Conservation (phyloP, 202 grass and related monocot species). For the Miscanthus sacchariflorus region DNA sequence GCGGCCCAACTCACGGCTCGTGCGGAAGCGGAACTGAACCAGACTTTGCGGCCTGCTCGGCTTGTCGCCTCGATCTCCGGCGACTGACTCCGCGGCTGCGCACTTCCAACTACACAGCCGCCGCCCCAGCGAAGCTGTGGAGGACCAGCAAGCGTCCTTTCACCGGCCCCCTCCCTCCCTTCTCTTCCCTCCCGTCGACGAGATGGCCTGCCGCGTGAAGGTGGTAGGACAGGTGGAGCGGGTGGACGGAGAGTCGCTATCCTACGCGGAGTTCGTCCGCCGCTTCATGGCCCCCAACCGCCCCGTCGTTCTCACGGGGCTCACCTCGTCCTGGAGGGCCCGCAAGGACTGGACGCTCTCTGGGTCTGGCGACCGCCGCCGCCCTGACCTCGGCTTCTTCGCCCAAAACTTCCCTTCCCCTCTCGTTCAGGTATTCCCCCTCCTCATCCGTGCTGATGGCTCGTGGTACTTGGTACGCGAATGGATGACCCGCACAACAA, state of each 20-base stretch:
- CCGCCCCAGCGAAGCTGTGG: neutral
- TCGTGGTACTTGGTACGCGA: neutral
- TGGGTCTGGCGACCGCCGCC: slow-evolving; percentile 19
- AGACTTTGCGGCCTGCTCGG: neutral
- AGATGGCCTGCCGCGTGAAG: slow-evolving; percentile 49
- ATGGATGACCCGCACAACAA: slow-evolving; percentile 10
- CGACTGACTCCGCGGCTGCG: neutral
- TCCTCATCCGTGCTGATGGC: neutral
- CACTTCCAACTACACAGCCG: slow-evolving; percentile 16
- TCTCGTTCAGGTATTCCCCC: slow-evolving; percentile 59
- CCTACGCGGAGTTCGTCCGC: slow-evolving; percentile 72
- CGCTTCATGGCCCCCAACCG: slow-evolving; percentile 73
- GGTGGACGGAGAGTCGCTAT: slow-evolving; percentile 62
- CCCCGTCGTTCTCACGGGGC: slow-evolving; percentile 86
- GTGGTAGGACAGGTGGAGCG: slow-evolving; percentile 79
- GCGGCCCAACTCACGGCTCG: neutral
- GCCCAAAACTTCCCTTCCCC: slow-evolving; percentile 63
- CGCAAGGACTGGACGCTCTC: slow-evolving; percentile 63
- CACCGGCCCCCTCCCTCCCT: neutral
- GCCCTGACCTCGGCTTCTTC: slow-evolving; percentile 77
- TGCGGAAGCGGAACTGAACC: neutral
- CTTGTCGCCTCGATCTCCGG: slow-evolving; percentile 2
- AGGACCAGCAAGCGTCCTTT: neutral
- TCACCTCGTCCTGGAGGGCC: slow-evolving; percentile 73
- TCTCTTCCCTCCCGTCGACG: neutral